phyloP scores from a whole-genome alignment of 1,284 basidiomycete genomes.

The Tranzscheliella williamsii region DNA sequence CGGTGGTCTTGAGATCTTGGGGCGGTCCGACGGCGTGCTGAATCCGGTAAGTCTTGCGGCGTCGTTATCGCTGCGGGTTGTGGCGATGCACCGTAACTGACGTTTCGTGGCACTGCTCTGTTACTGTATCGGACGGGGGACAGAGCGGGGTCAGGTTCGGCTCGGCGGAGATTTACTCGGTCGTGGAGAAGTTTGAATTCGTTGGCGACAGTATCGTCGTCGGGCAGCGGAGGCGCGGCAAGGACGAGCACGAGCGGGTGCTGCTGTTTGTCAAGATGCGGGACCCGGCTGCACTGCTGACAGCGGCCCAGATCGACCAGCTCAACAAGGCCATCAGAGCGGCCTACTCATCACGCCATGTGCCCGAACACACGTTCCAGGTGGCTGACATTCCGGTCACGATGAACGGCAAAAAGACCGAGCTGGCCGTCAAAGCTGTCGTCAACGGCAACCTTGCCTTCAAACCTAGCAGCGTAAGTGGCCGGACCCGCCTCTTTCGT shows the following conservation, averaged over 20 bases:
- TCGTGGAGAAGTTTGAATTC: slow-evolving; percentile 64
- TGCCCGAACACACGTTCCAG: slow-evolving; percentile 52
- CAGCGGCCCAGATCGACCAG: slow-evolving; percentile 14
- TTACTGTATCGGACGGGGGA: too few relatives aligned
- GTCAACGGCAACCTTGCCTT: slow-evolving; percentile 31
- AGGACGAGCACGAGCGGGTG: slow-evolving; percentile 57
- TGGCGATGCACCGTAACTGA: too few relatives aligned
- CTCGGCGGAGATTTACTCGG: slow-evolving; percentile 79
- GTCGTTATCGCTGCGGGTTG: not conserved
- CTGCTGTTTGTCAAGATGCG: slow-evolving; percentile 56
- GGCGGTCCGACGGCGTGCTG: slow-evolving; percentile 60
- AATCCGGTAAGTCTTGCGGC: slow-evolving; percentile 65
- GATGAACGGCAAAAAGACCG: slow-evolving; percentile 49
- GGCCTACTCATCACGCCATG: slow-evolving; percentile 51
- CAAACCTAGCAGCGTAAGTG: slow-evolving; percentile 37
- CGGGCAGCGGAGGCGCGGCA: slow-evolving; percentile 33
- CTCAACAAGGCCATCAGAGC: slow-evolving; percentile 47
- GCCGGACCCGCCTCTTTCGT: not conserved
- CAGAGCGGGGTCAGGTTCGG: slow-evolving; percentile 77
- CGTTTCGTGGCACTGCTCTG: too few relatives aligned
- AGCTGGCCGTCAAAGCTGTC: slow-evolving; percentile 49
- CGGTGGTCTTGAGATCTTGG: slow-evolving; percentile 79
- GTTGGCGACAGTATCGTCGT: slow-evolving; percentile 58
- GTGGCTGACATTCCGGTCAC: slow-evolving; percentile 49
- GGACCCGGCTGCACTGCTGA: slow-evolving; percentile 19